phyloP scores from a whole-genome alignment of 2,329 filamentous ascomycete species.

The Huntiella savannae region DNA sequence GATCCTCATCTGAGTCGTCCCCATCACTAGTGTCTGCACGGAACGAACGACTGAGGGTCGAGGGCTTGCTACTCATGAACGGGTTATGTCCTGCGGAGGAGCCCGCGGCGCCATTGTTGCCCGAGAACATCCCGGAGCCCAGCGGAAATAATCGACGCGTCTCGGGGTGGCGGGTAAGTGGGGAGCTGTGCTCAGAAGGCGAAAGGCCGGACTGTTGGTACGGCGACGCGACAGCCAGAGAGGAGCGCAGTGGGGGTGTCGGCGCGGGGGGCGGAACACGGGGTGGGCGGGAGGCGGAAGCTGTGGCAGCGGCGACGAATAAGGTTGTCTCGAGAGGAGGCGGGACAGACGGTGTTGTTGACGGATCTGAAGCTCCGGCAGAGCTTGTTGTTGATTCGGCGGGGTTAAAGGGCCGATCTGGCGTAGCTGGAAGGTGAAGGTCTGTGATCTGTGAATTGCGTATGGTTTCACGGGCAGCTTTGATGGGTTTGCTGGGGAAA shows the following conservation, averaged over 20 bases:
- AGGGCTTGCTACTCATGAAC: conserved; percentile 22
- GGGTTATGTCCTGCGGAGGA: background rate
- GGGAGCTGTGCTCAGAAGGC: background rate
- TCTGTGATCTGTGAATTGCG: conserved; percentile 13
- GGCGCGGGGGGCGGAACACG: background rate
- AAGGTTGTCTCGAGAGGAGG: background rate
- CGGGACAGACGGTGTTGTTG: conserved; percentile 33
- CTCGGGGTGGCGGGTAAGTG: conserved; percentile 17
- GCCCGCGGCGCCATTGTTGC: background rate
- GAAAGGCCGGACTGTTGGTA: background rate
- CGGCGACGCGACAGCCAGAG: too few relatives aligned
- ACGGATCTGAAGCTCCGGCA: conserved; percentile 19
- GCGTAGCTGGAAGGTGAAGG: conserved; percentile 29
- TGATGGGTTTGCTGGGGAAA: too few relatives aligned
- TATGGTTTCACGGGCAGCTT: too few relatives aligned
- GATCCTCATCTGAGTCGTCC: conserved; percentile 1
- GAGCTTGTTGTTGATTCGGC: too few relatives aligned
- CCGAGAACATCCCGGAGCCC: conserved; percentile 21
- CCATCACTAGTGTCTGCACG: conserved; percentile 14
- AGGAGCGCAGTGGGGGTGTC: background rate
- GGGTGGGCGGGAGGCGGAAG: background rate
- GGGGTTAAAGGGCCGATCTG: conserved; percentile 19
- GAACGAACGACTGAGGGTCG: conserved; percentile 29
- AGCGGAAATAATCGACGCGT: conserved; percentile 34
- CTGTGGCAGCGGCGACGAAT: background rate